phyloP scores from a whole-genome alignment of 805 yeast species.

The Kuraishia ogatae region DNA sequence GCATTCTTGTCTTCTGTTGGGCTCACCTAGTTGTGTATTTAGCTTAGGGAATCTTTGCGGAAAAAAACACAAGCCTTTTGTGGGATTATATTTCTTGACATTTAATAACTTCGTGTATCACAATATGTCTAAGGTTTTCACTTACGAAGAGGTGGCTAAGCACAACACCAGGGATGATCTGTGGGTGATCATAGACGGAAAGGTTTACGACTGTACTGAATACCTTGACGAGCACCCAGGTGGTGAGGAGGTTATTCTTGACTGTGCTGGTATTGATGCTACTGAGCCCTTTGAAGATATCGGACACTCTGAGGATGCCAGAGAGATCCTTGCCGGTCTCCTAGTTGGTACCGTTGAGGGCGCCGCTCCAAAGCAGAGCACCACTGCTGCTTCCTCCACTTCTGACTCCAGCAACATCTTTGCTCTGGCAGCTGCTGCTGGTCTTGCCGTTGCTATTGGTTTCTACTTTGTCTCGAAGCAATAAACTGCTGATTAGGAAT shows the following conservation, averaged over 20 bases:
- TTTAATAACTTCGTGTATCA: neutral
- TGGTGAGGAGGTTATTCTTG: conserved; percentile 63
- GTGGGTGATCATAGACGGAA: conserved; percentile 79
- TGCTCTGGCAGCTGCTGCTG: conserved; percentile 24
- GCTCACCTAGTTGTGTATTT: neutral
- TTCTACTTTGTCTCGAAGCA: conserved; percentile 26
- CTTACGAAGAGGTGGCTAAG: conserved; percentile 57
- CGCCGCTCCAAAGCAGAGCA: conserved; percentile 35
- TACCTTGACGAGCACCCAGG: conserved; percentile 75
- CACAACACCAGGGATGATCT: conserved; percentile 72
- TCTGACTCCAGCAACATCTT: conserved; percentile 6
- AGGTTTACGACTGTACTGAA: conserved; percentile 66
- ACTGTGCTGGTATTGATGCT: conserved; percentile 75
- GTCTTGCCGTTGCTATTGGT: conserved; percentile 30
- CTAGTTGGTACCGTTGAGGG: conserved; percentile 71
- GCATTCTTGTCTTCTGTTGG: neutral
- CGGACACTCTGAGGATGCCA: conserved; percentile 97
- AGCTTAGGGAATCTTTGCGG: neutral
- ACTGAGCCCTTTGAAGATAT: conserved; percentile 74
- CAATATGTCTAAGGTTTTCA: conserved; percentile 41
- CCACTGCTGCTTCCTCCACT: conserved; percentile 9
- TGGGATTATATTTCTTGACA: too few species aligned
- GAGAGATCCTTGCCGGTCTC: conserved; percentile 59
- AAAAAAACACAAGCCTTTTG: too few species aligned
- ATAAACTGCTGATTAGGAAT: neutral